Percentiles rank a stretch among this genome's conserved stretches.
Conservation (phyloP, 2,329 filamentous ascomycete species). For the Metarhizium robertsii region DNA sequence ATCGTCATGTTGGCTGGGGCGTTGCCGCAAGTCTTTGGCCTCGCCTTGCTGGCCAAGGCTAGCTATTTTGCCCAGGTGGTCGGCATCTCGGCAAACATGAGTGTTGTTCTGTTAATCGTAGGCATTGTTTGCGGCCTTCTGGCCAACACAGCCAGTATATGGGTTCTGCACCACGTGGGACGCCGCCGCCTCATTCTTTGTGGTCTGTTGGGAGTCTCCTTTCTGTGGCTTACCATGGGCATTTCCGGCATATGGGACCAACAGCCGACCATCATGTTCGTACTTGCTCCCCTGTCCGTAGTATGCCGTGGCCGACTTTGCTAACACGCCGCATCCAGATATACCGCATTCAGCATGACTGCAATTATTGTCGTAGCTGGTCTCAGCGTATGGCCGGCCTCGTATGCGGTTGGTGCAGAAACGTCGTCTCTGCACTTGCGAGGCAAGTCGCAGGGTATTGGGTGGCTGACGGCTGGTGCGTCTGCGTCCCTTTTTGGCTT, state of each 20-base stretch:
- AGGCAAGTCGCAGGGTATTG: conserved; percentile 33
- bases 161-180: conserved; percentile 30
- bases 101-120: conserved; percentile 33
- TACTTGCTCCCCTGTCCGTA: conserved; percentile 5
- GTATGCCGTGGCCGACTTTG: neutral
- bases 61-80: conserved; percentile 31
- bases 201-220: conserved; percentile 20
- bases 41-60: conserved; percentile 31
- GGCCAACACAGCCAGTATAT: conserved; percentile 33
- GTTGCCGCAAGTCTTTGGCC: conserved; percentile 34
- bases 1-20: conserved; percentile 32
- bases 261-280: conserved; percentile 23
- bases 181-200: conserved; percentile 28
- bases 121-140: conserved; percentile 35
- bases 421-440: conserved; percentile 32
- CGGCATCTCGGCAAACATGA: conserved; percentile 20
- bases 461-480: conserved; percentile 31
- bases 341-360: conserved; percentile 28
- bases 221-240: conserved; percentile 36
- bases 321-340: conserved; percentile 8
- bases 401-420: conserved; percentile 31
- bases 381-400: conserved; percentile 32
- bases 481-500: conserved; percentile 33
- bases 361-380: conserved; percentile 32
- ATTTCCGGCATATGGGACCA: conserved; percentile 33